Conservation (phyloP, 768 basidiomycete genomes). For the Stropharia rugosoannulata region DNA sequence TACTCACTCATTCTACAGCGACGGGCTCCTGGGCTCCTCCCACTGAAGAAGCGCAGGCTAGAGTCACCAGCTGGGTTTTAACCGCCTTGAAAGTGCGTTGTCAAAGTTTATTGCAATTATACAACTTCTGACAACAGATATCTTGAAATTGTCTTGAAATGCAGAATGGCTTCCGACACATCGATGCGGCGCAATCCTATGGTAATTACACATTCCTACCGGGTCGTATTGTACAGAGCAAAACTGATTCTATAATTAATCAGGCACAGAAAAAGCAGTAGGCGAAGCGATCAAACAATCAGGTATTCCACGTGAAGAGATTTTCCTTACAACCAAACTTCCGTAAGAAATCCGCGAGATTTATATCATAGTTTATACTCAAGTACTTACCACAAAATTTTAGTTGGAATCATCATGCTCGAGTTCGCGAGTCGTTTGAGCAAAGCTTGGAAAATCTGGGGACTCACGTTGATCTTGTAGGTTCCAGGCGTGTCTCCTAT, state of each 20-base stretch:
- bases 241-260: not conserved
- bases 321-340: constrained; percentile 53
- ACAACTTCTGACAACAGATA: too few relatives aligned
- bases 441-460: constrained; percentile 39
- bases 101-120: too few relatives aligned
- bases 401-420: constrained; percentile 37
- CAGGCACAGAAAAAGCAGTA: constrained; percentile 38
- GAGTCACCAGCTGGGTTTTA: too few relatives aligned
- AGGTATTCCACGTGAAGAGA: constrained; percentile 45
- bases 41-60: too few relatives aligned
- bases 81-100: too few relatives aligned
- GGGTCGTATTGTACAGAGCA: constrained; percentile 6
- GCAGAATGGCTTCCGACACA: constrained; percentile 40
- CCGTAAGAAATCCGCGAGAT: constrained; percentile 24
- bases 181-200: constrained; percentile 39
- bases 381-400: not conserved
- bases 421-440: constrained; percentile 39
- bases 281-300: constrained; percentile 45
- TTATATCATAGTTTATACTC: not conserved
- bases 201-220: not conserved
- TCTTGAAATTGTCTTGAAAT: too few relatives aligned
- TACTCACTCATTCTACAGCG: too few relatives aligned
- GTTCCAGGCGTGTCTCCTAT: not conserved
- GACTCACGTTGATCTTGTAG: constrained; percentile 47
- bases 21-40: too few relatives aligned